These are phyloP conservation scores for Linum tenue DNA, from an alignment of 345 rosid genomes.

Conservation along the genomic window DNA sequence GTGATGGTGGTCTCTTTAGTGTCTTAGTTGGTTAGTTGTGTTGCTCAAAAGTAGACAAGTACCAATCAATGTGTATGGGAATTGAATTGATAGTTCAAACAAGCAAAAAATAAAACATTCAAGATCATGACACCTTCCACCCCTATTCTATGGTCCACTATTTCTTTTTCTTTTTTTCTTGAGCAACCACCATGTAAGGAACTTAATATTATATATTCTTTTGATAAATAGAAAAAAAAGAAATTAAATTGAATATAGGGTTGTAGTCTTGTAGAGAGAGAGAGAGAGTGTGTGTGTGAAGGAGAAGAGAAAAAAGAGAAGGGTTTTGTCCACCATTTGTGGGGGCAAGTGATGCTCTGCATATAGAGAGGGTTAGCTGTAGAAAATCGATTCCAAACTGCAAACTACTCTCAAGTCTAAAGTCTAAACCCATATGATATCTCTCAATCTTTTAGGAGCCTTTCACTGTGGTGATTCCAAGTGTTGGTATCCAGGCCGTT, in stretches of 20 bases:
- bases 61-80: slow-evolving; percentile 14
- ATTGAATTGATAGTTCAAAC: slow-evolving; percentile 25
- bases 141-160: slow-evolving; percentile 9
- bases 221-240: slow-evolving; percentile 10
- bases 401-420: too few relatives aligned
- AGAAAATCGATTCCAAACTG: too few relatives aligned
- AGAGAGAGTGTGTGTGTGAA: too few relatives aligned
- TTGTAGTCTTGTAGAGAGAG: too few relatives aligned
- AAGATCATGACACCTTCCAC: slow-evolving; percentile 22
- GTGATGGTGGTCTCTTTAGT: neutral
- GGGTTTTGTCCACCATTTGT: slow-evolving; percentile 5
- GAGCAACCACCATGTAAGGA: too few relatives aligned
- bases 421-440: too few relatives aligned
- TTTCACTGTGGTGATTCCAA: neutral
- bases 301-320: neutral
- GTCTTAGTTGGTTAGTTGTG: slow-evolving; percentile 14
- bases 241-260: neutral
- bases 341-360: neutral
- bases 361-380: too few relatives aligned
- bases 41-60: slow-evolving; percentile 26
- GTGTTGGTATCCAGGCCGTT: slow-evolving; percentile 9
- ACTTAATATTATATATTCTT: neutral
- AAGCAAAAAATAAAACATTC: neutral
- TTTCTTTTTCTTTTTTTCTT: too few relatives aligned
- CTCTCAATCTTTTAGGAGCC: too few relatives aligned